Evolutionary conservation across 169 alveolate species (phyloP).

Genomic region (Hammondia hammondi): DNA sequence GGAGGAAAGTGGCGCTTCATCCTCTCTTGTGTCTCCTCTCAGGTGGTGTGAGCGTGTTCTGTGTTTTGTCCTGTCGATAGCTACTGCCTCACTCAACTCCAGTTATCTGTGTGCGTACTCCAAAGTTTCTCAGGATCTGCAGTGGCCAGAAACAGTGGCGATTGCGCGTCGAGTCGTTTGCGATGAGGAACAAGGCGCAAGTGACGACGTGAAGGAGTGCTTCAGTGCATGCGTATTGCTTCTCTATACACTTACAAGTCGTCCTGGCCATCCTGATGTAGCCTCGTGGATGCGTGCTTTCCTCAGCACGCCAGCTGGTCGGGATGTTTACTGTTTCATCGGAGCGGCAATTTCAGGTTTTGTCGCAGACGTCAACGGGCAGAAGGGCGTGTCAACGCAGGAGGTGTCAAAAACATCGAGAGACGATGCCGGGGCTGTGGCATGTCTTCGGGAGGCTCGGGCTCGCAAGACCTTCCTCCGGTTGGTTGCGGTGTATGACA

Average conservation of each 20-base stretch:
- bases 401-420: background rate
- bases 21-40: background rate
- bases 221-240: background rate
- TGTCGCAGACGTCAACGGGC: background rate
- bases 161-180: background rate
- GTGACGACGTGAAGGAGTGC: background rate
- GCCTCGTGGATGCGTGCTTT: background rate
- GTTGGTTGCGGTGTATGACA: constrained; percentile 1
- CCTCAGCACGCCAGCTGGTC: background rate
- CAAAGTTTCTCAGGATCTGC: background rate
- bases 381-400: background rate
- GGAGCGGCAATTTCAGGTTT: background rate
- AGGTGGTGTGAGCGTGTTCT: constrained; percentile 17
- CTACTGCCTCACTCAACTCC: background rate
- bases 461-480: background rate
- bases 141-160: background rate
- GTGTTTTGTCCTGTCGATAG: background rate
- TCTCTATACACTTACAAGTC: background rate
- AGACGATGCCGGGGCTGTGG: background rate
- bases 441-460: background rate
- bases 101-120: background rate
- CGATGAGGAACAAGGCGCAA: background rate
- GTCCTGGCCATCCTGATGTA: background rate
- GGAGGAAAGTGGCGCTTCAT: background rate
- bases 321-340: background rate